Evolutionary conservation across 371 early-diverging fungal species (phyloP).

Genomic region (Mortierella sp.): DNA sequence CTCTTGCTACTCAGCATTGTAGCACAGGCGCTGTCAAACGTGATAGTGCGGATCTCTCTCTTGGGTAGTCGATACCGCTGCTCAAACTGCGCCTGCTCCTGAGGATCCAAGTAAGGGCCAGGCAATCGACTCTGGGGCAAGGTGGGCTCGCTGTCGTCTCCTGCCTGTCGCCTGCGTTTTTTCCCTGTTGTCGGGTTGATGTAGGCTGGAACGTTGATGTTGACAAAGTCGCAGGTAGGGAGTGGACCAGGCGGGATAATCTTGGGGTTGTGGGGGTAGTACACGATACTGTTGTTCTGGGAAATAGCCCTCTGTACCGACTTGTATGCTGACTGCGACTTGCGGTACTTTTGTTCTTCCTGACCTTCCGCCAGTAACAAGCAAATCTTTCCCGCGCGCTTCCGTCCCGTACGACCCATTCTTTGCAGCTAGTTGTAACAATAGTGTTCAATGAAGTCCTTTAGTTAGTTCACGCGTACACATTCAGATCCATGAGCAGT

Average conservation of each 20-base stretch:
- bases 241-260: conserved; percentile 32
- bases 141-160: background rate
- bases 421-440: conserved; percentile 93
- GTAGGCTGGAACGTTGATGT: conserved; percentile 34
- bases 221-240: conserved; percentile 36
- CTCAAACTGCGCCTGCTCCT: conserved; percentile 40
- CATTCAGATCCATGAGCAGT: background rate
- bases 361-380: conserved; percentile 85
- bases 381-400: conserved; percentile 87
- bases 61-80: conserved; percentile 27
- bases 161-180: conserved; percentile 18
- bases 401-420: conserved; percentile 95
- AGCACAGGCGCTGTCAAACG: conserved; percentile 14
- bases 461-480: conserved; percentile 4
- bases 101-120: conserved; percentile 30
- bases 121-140: background rate
- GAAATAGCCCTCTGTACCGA: conserved; percentile 69
- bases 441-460: conserved; percentile 57
- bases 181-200: conserved; percentile 4
- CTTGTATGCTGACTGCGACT: conserved; percentile 72
- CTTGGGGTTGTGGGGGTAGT: conserved; percentile 58
- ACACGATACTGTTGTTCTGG: conserved; percentile 59
- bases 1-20: conserved; percentile 14
- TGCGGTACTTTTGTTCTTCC: conserved; percentile 80
- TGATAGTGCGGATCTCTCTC: conserved; percentile 22